Evolutionary conservation across 129 eudicot species (phyloP), one percentile per base, ranked within the genome.

Genomic region (Escallonia herrerae): DNA sequence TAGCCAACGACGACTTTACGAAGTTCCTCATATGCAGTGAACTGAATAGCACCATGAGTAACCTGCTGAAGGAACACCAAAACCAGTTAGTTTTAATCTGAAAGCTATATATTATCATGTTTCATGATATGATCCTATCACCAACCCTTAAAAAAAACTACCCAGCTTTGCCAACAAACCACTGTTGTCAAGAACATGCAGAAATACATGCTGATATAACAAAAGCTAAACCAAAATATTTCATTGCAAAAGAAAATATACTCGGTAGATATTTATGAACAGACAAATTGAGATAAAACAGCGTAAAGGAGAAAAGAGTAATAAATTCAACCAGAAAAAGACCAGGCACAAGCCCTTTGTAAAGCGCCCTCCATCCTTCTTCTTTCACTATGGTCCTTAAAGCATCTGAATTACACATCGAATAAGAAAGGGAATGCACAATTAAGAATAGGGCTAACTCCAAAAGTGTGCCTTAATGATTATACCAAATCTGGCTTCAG

Each of bases 41-140:
- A 94, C 86, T 94, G 99, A 65, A 91, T 77, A 58, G 99, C 99
- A 58, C 99, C 99, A 84, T 94, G 99, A 57, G 99, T 74, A 54
- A 94, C 94, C 99, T 94, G 86, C 87, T 85, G 77, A 63, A 74
- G 66, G 57, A 77, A 47, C 62, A 76, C 46, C 56, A 82, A 43
- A 81, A 61, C 40, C 39, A 57, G 6, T 58, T 70, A 75, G 52
- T 49, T 65, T 22, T 22, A 22, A 22, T 22, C 33, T 40, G 69
- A 1, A 40, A 5, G 10, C 14, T 9, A 9, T 3, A 66, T 37
- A 52, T 0, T 5, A 7, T 13, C 3, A 48, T 22, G n/a, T n/a
- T 15, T n/a, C 58, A 3, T 15, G 8, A n/a, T 38, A 54, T 54
- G 15, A 54, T n/a, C 37, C 14, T 15, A 54, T 5, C 40, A 3